phyloP scores from a whole-genome alignment of 2,329 filamentous ascomycete genomes.

The Epichloe uncinata region DNA sequence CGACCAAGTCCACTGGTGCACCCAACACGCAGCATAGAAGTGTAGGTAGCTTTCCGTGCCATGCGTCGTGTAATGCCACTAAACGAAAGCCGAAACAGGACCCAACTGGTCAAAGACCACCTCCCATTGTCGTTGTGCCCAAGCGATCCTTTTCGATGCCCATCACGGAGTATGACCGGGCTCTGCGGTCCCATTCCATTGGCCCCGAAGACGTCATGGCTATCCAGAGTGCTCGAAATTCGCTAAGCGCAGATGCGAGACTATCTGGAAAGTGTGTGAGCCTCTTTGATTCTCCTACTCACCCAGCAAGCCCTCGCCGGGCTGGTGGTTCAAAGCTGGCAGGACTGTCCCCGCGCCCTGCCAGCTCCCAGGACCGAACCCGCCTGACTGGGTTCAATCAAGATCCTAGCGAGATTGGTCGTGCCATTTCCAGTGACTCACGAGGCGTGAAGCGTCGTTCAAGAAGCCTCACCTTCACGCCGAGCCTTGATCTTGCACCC shows the following conservation, averaged over 20 bases:
- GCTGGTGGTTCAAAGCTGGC: slow-evolving; percentile 29
- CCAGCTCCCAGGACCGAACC: slow-evolving; percentile 42
- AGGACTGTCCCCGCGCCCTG: slow-evolving; percentile 47
- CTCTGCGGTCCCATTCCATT: slow-evolving; percentile 47
- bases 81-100: slow-evolving; percentile 8
- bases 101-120: slow-evolving; percentile 25
- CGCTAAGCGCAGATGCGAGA: slow-evolving; percentile 32
- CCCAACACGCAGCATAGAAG: slow-evolving; percentile 28
- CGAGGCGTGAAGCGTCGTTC: slow-evolving; percentile 39
- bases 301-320: slow-evolving; percentile 15
- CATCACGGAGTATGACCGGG: slow-evolving; percentile 46
- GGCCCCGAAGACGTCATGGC: slow-evolving; percentile 40
- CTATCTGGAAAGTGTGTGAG: slow-evolving; percentile 14
- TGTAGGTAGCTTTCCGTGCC: slow-evolving; percentile 24
- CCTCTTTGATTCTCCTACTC: slow-evolving; percentile 1
- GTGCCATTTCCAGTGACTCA: slow-evolving; percentile 45
- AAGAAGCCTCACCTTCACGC: slow-evolving; percentile 43
- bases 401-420: slow-evolving; percentile 43
- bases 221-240: slow-evolving; percentile 41
- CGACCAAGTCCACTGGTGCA: neutral
- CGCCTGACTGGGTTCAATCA: slow-evolving; percentile 24
- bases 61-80: neutral
- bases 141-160: slow-evolving; percentile 47
- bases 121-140: slow-evolving; percentile 23
- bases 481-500: slow-evolving; percentile 20